These are phyloP conservation scores for Entoloma clypeatum DNA, from an alignment of 1,284 basidiomycete species.

Conservation along the genomic window DNA sequence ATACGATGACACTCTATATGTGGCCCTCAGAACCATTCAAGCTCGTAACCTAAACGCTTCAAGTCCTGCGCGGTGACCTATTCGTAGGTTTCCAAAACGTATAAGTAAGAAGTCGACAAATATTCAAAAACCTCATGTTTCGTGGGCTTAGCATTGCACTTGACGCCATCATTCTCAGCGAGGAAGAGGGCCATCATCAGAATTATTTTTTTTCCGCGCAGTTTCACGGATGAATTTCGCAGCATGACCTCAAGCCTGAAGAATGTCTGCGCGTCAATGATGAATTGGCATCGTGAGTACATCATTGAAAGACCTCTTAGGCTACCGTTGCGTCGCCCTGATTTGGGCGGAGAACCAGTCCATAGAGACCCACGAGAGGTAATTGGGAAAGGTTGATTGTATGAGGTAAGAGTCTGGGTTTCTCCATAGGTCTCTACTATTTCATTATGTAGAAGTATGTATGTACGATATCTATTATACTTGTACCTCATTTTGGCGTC, in stretches of 20 bases:
- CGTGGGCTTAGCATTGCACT: constrained; percentile 42
- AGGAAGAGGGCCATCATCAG: constrained; percentile 55
- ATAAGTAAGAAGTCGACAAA: constrained; percentile 28
- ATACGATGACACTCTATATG: neutral
- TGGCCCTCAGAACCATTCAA: too few relatives aligned
- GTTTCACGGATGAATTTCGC: constrained; percentile 30
- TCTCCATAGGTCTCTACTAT: too few relatives aligned
- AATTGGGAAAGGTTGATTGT: constrained; percentile 12
- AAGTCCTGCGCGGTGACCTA: too few relatives aligned
- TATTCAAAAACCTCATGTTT: constrained; percentile 58
- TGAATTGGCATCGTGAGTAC: constrained; percentile 55
- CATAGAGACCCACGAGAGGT: constrained; percentile 40
- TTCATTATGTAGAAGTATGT: neutral
- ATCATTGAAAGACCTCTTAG: constrained; percentile 44
- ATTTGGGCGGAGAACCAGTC: constrained; percentile 45
- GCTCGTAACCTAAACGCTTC: too few relatives aligned
- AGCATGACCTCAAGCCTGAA: constrained; percentile 27
- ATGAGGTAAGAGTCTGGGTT: too few relatives aligned
- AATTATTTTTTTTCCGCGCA: constrained; percentile 60
- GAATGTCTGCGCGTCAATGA: constrained; percentile 71
- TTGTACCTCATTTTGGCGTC: neutral
- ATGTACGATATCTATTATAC: neutral
- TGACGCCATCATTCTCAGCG: constrained; percentile 57
- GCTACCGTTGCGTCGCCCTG: constrained; percentile 53
- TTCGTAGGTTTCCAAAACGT: constrained; percentile 27